A percentile compares a stretch with the other conserved stretches of the same genome.
These are phyloP conservation scores for Takashimella tepidaria DNA, from an alignment of 1,284 basidiomycete genomes.

Conservation along the genomic window DNA sequence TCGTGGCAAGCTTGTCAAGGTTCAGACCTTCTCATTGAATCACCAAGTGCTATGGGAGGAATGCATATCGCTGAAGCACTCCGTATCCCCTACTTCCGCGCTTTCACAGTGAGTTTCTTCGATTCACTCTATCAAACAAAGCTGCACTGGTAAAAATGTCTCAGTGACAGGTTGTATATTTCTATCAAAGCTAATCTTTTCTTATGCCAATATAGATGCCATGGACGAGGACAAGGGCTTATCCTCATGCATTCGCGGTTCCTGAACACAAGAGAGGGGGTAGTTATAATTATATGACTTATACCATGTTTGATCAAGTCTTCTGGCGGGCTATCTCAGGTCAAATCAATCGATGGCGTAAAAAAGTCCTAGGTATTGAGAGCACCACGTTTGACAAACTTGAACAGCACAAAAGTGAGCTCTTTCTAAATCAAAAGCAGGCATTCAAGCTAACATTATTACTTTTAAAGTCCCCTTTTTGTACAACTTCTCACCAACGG, in stretches of 20 bases:
- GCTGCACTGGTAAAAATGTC: neutral
- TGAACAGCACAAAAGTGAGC: slow-evolving; percentile 71
- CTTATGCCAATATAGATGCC: slow-evolving; percentile 48
- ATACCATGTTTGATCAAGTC: slow-evolving; percentile 81
- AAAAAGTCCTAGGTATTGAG: slow-evolving; percentile 67
- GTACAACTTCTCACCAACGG: slow-evolving; percentile 89
- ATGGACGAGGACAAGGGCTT: slow-evolving; percentile 65
- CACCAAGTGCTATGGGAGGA: slow-evolving; percentile 97
- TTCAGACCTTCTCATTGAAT: slow-evolving; percentile 89
- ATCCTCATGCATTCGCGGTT: slow-evolving; percentile 96
- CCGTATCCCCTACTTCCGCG: slow-evolving; percentile 85
- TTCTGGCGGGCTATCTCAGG: slow-evolving; percentile 92
- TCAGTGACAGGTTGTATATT: no score
- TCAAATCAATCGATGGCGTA: slow-evolving; percentile 92
- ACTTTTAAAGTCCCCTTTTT: slow-evolving; percentile 70
- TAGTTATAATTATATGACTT: slow-evolving; percentile 90
- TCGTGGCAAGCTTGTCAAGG: slow-evolving; percentile 94
- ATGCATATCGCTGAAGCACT: slow-evolving; percentile 94
- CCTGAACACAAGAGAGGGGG: slow-evolving; percentile 92
- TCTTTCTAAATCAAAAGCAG: no score
- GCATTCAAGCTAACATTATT: slow-evolving; percentile 7
- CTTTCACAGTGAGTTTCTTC: slow-evolving; percentile 70
- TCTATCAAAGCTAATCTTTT: no score
- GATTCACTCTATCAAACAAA: slow-evolving; percentile 1
- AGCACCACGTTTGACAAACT: slow-evolving; percentile 85